Conservation (phyloP, 164 flowering plant genomes). For the Stephania cephalantha region DNA sequence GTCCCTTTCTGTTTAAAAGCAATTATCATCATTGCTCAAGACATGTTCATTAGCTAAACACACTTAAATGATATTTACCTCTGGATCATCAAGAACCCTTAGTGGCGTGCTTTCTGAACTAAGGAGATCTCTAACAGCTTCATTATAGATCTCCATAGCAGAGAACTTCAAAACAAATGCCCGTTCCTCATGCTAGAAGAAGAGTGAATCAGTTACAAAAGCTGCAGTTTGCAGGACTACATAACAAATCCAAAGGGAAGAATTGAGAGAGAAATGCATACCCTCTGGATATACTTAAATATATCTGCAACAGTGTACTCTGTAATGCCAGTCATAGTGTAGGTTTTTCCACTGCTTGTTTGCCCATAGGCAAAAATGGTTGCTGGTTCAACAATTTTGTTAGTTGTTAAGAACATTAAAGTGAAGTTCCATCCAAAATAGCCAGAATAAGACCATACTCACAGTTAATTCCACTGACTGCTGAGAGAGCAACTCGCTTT, state of each 20-base stretch:
- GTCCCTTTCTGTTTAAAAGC: conserved; percentile 66
- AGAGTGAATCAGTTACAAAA: not conserved
- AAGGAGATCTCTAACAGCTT: conserved; percentile 83
- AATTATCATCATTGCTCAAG: not conserved
- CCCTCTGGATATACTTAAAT: conserved; percentile 60
- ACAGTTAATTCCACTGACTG: conserved; percentile 81
- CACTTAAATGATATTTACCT: conserved; percentile 39
- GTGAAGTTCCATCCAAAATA: not conserved
- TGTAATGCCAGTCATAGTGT: conserved; percentile 87
- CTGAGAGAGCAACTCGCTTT: conserved; percentile 76
- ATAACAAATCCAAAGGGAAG: not conserved
- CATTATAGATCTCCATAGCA: conserved; percentile 96
- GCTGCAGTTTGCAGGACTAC: not conserved
- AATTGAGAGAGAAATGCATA: conserved; percentile 12
- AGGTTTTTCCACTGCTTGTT: conserved; percentile 98
- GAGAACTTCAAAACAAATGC: conserved; percentile 80
- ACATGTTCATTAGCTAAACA: not conserved
- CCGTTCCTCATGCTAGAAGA: conserved; percentile 58
- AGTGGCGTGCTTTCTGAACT: conserved; percentile 61
- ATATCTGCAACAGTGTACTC: conserved; percentile 67
- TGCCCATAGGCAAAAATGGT: conserved; percentile 94
- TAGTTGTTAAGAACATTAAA: not conserved
- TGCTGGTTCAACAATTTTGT: conserved; percentile 38
- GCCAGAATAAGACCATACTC: conserved; percentile 22
- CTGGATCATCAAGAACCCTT: conserved; percentile 92